Evolutionary conservation across 2,329 filamentous ascomycete genomes (phyloP).

Genomic region (Cladobotryum mycophilum): DNA sequence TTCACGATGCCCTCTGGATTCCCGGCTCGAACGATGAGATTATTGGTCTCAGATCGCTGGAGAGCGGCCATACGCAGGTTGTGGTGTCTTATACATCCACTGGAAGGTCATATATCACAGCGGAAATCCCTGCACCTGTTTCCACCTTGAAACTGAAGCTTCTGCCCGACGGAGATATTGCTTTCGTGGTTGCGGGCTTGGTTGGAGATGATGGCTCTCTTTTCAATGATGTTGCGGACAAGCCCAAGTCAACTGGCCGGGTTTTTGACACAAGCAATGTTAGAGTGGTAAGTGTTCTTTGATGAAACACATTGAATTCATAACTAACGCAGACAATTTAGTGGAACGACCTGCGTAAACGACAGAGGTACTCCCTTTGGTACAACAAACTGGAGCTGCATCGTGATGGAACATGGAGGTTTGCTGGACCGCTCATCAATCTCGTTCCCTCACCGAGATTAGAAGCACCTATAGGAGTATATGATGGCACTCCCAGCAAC

Average conservation of each 20-base stretch:
- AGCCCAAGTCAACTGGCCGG: slow-evolving; percentile 24
- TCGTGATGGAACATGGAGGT: slow-evolving; percentile 22
- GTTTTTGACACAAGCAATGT: slow-evolving; percentile 30
- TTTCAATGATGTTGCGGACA: slow-evolving; percentile 24
- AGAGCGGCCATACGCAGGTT: slow-evolving; percentile 26
- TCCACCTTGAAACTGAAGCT: slow-evolving; percentile 26
- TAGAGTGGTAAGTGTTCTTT: slow-evolving; percentile 23
- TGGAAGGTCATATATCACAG: slow-evolving; percentile 21
- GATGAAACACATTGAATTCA: too few species aligned
- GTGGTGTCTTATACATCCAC: slow-evolving; percentile 23
- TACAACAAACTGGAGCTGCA: slow-evolving; percentile 27
- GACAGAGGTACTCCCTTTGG: slow-evolving; percentile 31
- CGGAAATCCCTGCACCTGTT: slow-evolving; percentile 28
- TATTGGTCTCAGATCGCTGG: slow-evolving; percentile 15
- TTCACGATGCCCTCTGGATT: slow-evolving; percentile 32
- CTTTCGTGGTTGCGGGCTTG: slow-evolving; percentile 29
- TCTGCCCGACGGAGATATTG: slow-evolving; percentile 28
- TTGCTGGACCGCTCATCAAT: slow-evolving; percentile 27
- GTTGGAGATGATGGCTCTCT: slow-evolving; percentile 25
- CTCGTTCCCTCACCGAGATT: slow-evolving; percentile 25
- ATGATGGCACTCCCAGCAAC: slow-evolving; percentile 15
- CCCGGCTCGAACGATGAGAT: slow-evolving; percentile 18
- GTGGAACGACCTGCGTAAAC: slow-evolving; percentile 27
- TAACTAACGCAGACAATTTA: slow-evolving; percentile 11
- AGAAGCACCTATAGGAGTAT: slow-evolving; percentile 25